Evolutionary conservation across 2,329 filamentous ascomycete species (phyloP).

Genomic region (Cladosporium velox): DNA sequence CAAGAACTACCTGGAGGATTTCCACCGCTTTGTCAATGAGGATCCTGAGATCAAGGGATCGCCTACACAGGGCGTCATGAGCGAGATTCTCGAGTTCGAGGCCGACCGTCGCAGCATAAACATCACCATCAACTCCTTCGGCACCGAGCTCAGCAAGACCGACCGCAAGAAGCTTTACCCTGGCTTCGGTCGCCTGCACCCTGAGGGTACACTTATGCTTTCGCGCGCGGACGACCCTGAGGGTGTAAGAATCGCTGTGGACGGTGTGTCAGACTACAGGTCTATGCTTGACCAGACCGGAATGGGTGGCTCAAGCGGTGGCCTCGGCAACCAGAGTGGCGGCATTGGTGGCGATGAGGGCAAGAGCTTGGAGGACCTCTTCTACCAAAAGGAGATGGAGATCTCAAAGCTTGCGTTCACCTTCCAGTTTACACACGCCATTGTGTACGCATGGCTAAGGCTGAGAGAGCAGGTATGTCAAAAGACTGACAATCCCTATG

Average conservation of each 20-base stretch:
- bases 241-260: constrained; percentile 88
- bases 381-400: constrained; percentile 99
- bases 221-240: constrained; percentile 93
- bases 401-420: constrained; percentile 95
- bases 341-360: constrained; percentile 75
- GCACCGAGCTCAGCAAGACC: constrained; percentile 89
- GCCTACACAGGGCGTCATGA: constrained; percentile 92
- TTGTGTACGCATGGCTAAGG: constrained; percentile 98
- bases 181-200: constrained; percentile 84
- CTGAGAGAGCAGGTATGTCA: constrained; percentile 85
- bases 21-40: constrained; percentile 90
- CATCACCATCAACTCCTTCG: constrained; percentile 98
- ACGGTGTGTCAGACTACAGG: constrained; percentile 92
- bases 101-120: constrained; percentile 96
- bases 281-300: constrained; percentile 92
- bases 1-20: constrained; percentile 99
- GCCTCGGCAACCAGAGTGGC: constrained; percentile 81
- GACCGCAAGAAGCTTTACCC: constrained; percentile 97
- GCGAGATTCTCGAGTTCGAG: constrained; percentile 93
- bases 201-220: constrained; percentile 92
- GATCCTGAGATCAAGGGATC: constrained; percentile 83
- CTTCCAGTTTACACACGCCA: constrained; percentile 88
- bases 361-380: constrained; percentile 92
- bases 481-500: background rate
- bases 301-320: constrained; percentile 68